Percentiles rank a stretch among this genome's conserved stretches.
phyloP scores from a whole-genome alignment of 2,329 filamentous ascomycete genomes.

The Neodidymelliopsis sp. region DNA sequence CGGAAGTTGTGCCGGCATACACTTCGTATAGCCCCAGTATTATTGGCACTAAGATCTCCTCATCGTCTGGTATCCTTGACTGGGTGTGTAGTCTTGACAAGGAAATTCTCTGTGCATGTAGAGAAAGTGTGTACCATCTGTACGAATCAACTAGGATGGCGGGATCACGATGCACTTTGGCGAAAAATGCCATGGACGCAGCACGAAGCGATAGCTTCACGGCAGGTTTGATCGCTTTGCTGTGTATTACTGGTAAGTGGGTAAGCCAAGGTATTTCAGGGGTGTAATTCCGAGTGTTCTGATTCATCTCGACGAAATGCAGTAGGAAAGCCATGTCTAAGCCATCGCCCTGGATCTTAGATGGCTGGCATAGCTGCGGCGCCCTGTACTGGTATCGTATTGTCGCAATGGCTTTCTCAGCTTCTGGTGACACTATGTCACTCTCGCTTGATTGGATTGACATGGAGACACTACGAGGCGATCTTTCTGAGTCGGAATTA shows the following conservation, averaged over 20 bases:
- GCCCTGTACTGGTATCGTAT: constrained; percentile 36
- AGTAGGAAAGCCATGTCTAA: constrained; percentile 40
- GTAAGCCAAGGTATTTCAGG: constrained; percentile 39
- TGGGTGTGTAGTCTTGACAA: constrained; percentile 24
- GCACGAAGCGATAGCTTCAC: constrained; percentile 42
- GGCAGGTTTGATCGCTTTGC: constrained; percentile 31
- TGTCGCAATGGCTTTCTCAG: constrained; percentile 30
- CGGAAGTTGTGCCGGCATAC: constrained; percentile 37
- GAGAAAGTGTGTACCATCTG: constrained; percentile 42
- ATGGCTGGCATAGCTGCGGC: constrained; percentile 36
- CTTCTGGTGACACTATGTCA: constrained; percentile 11
- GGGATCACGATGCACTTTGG: constrained; percentile 38
- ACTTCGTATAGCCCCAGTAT: constrained; percentile 42
- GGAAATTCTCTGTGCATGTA: constrained; percentile 35
- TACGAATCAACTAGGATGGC: constrained; percentile 42
- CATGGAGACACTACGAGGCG: constrained; percentile 1
- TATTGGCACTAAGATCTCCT: constrained; percentile 41
- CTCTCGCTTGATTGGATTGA: neutral
- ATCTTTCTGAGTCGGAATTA: constrained; percentile 6
- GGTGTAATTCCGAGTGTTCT: constrained; percentile 23
- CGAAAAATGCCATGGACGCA: constrained; percentile 44
- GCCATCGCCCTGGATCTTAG: constrained; percentile 29
- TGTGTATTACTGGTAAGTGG: constrained; percentile 30
- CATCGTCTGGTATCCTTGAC: constrained; percentile 33
- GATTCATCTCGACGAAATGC: constrained; percentile 42